Evolutionary conservation across 1,284 basidiomycete genomes (phyloP), one percentile per base, ranked within the genome.

Genomic region (Moesziomyces globuligerus): DNA sequence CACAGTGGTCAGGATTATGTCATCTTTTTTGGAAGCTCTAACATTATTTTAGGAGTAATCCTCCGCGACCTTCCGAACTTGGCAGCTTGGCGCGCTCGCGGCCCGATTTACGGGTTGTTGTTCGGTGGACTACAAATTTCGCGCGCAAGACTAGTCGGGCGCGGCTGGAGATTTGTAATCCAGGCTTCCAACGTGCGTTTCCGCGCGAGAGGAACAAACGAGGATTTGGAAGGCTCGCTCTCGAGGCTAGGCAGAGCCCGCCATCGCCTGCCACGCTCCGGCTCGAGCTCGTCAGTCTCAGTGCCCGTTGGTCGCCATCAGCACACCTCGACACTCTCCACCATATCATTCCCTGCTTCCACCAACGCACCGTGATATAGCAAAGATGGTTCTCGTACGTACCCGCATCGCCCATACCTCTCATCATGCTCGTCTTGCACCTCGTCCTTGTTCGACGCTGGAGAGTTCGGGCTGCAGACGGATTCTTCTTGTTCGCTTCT

Each of bases 361-460:
- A 17, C 9, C 39, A 4, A n/a, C 38, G 38, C 48, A 26, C 42
- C 23, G 3, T 3, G 13, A 32, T 32, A 32, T 36, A 15, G 51
- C 47, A 54, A 66, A 58, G 37, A 66, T 66, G 62, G 55, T 58
- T 65, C 51, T 66, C 48, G 62, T 66, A 66, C 40, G 62, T 66
- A 66, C 44, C 13, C 0, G 7, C 5, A 21, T 3, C 45, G 28
- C 8, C 39, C 20, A 5, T 4, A 23, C 18, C n/a, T n/a, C n/a
- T n/a, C n/a, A n/a, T n/a, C n/a, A n/a, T n/a, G n/a, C n/a, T n/a
- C n/a, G n/a, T n/a, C n/a, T n/a, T n/a, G n/a, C n/a, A n/a, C n/a
- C n/a, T n/a, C n/a, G n/a, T n/a, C n/a, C n/a, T n/a, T n/a, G n/a
- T n/a, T n/a, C n/a, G n/a, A n/a, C n/a, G n/a, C n/a, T n/a, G n/a